phyloP scores from a whole-genome alignment of 768 basidiomycete genomes.

The Rhizopogon rudus region DNA sequence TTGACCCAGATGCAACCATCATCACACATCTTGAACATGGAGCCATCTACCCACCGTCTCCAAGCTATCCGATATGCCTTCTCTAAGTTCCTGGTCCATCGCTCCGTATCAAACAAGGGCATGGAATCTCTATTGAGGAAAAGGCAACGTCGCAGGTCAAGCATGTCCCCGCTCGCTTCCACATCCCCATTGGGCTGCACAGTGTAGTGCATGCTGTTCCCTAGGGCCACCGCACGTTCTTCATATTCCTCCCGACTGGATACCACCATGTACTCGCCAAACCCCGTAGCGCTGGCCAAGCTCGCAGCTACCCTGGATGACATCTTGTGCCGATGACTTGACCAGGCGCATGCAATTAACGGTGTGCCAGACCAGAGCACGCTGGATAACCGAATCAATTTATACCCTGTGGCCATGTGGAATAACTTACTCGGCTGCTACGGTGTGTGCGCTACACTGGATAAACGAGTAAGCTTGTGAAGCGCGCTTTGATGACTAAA shows the following conservation, averaged over 20 bases:
- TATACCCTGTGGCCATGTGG: not conserved
- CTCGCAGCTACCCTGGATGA: constrained; percentile 46
- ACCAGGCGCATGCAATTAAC: constrained; percentile 40
- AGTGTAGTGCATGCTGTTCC: constrained; percentile 20
- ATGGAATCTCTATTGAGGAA: constrained; percentile 36
- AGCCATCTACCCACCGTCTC: constrained; percentile 44
- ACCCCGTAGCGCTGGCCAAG: constrained; percentile 42
- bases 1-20: constrained; percentile 26
- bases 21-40: constrained; percentile 26
- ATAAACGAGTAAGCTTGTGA: not conserved
- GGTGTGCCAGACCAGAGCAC: constrained; percentile 51
- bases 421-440: constrained; percentile 40
- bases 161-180: constrained; percentile 29
- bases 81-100: constrained; percentile 46
- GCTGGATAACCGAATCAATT: constrained; percentile 18
- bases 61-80: constrained; percentile 38
- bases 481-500: not conserved
- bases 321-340: constrained; percentile 43
- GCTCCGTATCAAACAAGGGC: constrained; percentile 44
- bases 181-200: constrained; percentile 5
- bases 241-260: constrained; percentile 39
- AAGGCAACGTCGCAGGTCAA: constrained; percentile 35
- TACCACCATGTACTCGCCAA: constrained; percentile 45
- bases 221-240: constrained; percentile 38
- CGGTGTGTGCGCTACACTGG: constrained; percentile 50